These are phyloP conservation scores for Suillus variegatus DNA, from an alignment of 768 basidiomycete species.

Conservation along the genomic window DNA sequence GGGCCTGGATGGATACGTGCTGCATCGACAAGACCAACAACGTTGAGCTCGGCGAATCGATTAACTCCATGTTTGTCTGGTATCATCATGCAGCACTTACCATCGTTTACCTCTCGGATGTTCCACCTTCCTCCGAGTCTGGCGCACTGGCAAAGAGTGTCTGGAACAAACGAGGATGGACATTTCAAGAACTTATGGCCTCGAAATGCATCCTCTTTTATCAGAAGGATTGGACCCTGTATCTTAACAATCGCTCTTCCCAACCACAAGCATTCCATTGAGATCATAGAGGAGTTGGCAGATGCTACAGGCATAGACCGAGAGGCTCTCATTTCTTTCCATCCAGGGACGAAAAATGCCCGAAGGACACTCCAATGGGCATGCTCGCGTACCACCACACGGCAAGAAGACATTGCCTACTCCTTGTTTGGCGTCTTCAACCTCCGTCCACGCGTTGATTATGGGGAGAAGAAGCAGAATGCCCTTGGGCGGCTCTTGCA, in stretches of 20 bases:
- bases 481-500: conserved; percentile 5
- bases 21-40: neutral
- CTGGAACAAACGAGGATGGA: neutral
- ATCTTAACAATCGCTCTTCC: neutral
- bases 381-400: neutral
- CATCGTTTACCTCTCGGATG: neutral
- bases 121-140: neutral
- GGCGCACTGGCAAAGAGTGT: neutral
- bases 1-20: neutral
- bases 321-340: neutral
- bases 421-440: neutral
- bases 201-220: neutral
- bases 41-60: neutral
- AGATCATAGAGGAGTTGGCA: neutral
- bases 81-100: neutral
- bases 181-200: neutral
- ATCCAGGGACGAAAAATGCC: neutral
- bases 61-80: neutral
- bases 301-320: neutral
- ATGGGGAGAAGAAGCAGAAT: neutral
- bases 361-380: neutral
- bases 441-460: neutral
- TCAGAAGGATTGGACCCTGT: neutral
- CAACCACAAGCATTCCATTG: neutral
- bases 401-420: neutral